phyloP scores from a whole-genome alignment of 352 stramenopile species.

The Aphanomyces euteiches region DNA sequence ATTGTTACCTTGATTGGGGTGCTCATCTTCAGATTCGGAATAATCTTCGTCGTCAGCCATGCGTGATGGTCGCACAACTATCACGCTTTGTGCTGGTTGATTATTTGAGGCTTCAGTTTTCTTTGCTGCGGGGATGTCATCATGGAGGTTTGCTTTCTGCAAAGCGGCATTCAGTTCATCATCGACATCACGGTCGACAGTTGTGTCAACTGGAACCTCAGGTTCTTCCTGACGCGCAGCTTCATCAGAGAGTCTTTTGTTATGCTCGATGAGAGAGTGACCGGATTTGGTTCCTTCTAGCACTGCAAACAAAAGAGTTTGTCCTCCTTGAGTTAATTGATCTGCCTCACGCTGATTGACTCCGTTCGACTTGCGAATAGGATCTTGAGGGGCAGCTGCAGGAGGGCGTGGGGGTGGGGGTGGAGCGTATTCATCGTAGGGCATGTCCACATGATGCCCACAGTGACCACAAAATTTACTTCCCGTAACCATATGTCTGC shows the following conservation, averaged over 20 bases:
- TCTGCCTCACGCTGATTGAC: too few species aligned
- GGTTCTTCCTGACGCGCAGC: conserved; percentile 6
- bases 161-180: conserved; percentile 21
- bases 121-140: neutral
- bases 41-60: conserved; percentile 27
- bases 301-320: conserved; percentile 29
- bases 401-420: neutral
- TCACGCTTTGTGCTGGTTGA: neutral
- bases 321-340: conserved; percentile 9
- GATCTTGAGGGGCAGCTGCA: neutral
- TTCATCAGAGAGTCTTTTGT: neutral
- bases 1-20: conserved; percentile 5
- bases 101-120: neutral
- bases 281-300: neutral
- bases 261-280: neutral
- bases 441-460: conserved; percentile 25
- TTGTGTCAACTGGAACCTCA: conserved; percentile 12
- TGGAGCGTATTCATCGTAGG: conserved; percentile 11
- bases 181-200: conserved; percentile 18
- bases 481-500: conserved; percentile 24
- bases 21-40: conserved; percentile 28
- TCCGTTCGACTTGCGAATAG: too few species aligned
- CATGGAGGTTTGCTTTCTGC: conserved; percentile 16
- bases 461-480: conserved; percentile 21
- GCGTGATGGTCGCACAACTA: conserved; percentile 17